Evolutionary conservation across 75 land plant genomes (phyloP).

Genomic region (Ceratopteris richardii): DNA sequence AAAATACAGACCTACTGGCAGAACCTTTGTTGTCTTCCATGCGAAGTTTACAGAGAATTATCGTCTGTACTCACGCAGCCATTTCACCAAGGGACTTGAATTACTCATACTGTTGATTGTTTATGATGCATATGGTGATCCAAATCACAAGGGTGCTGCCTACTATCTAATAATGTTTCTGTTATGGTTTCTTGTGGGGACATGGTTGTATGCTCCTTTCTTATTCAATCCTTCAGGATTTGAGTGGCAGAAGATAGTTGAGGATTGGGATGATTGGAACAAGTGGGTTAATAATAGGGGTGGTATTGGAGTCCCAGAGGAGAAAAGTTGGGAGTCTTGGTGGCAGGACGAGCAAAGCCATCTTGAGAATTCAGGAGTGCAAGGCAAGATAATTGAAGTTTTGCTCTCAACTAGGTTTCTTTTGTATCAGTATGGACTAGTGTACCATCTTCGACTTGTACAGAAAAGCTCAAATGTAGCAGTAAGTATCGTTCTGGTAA

Average conservation of each 20-base stretch:
- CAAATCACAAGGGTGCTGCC: slow-evolving; percentile 47
- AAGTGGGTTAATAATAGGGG: slow-evolving; percentile 92
- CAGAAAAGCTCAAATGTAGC: slow-evolving; percentile 23
- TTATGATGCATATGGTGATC: slow-evolving; percentile 55
- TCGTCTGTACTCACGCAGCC: slow-evolving; percentile 91
- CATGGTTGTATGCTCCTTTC: slow-evolving; percentile 68
- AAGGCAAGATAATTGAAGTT: slow-evolving; percentile 59
- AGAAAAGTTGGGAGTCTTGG: slow-evolving; percentile 99
- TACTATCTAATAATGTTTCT: slow-evolving; percentile 70
- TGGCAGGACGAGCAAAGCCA: slow-evolving; percentile 95
- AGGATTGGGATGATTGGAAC: slow-evolving; percentile 98
- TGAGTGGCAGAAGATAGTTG: slow-evolving; percentile 96
- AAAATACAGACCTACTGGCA: slow-evolving; percentile 80
- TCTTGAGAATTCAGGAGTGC: slow-evolving; percentile 52
- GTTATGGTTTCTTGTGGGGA: slow-evolving; percentile 93
- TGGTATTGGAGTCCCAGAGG: slow-evolving; percentile 80
- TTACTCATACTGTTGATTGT: slow-evolving; percentile 74
- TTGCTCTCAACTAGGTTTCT: slow-evolving; percentile 67
- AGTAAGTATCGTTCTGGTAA: slow-evolving; percentile 25
- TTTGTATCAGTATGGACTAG: slow-evolving; percentile 63
- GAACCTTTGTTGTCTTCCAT: slow-evolving; percentile 92
- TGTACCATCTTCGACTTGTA: slow-evolving; percentile 61
- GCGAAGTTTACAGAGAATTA: slow-evolving; percentile 95
- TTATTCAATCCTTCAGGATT: slow-evolving; percentile 69
- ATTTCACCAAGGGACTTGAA: slow-evolving; percentile 93